A percentile compares a stretch with the other conserved stretches of the same genome.
Conservation (phyloP, 2,329 filamentous ascomycete genomes). For the Neonectria punicea region DNA sequence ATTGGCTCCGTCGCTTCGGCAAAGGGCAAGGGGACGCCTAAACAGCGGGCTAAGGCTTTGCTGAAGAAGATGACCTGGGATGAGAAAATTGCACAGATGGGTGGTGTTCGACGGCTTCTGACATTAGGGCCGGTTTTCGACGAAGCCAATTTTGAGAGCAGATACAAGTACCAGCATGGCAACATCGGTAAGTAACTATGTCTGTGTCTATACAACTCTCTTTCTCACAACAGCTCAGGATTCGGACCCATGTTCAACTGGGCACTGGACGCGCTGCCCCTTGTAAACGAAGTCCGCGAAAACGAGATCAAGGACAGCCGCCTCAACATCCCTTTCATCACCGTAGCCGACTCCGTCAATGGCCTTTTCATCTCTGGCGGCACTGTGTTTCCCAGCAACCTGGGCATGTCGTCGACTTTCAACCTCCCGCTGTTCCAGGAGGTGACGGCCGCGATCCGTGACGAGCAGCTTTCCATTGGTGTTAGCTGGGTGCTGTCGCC, state of each 20-base stretch:
- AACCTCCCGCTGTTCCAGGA: constrained; percentile 46
- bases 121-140: constrained; percentile 24
- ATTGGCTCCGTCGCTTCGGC: constrained; percentile 2
- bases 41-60: constrained; percentile 26
- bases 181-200: constrained; percentile 29
- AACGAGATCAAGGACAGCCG: constrained; percentile 29
- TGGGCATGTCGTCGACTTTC: constrained; percentile 45
- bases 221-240: constrained; percentile 24
- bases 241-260: constrained; percentile 45
- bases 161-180: constrained; percentile 29
- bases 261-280: constrained; percentile 41
- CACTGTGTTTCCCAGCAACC: constrained; percentile 46
- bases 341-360: constrained; percentile 41
- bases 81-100: constrained; percentile 36
- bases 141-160: constrained; percentile 32
- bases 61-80: constrained; percentile 34
- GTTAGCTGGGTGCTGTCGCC: constrained; percentile 49
- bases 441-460: constrained; percentile 41
- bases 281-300: constrained; percentile 39
- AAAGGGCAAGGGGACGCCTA: constrained; percentile 20
- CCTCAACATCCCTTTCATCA: constrained; percentile 34
- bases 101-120: constrained; percentile 29
- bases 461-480: constrained; percentile 46
- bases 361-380: constrained; percentile 44
- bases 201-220: rapidly evolving